A percentile compares a stretch with the other conserved stretches of the same genome.
Evolutionary conservation across 1,284 basidiomycete genomes (phyloP).

Genomic region (Singerocomus rubriflavus): DNA sequence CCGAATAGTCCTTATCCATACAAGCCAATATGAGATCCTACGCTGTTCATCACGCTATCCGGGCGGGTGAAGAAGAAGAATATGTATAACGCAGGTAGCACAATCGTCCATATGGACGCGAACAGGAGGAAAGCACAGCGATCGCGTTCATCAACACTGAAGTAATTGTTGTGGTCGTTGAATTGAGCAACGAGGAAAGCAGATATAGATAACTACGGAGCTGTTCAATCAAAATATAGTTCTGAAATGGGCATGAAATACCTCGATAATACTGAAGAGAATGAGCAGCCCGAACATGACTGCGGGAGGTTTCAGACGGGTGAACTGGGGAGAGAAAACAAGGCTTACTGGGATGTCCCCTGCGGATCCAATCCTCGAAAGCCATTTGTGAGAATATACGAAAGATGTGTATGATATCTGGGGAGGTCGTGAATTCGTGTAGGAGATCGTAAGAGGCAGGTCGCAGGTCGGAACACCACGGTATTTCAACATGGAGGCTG

Average conservation of each 20-base stretch:
- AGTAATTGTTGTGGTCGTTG: constrained; percentile 53
- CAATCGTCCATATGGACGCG: constrained; percentile 64
- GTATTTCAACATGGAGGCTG: constrained; percentile 27
- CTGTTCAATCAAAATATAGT: not conserved
- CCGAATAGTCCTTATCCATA: constrained; percentile 34
- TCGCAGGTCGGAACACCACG: not conserved
- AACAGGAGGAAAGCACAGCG: constrained; percentile 67
- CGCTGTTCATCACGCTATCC: constrained; percentile 50
- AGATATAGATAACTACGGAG: constrained; percentile 55
- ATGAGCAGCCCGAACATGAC: constrained; percentile 30
- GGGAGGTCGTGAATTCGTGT: constrained; percentile 32
- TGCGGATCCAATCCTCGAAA: constrained; percentile 35
- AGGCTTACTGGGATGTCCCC: constrained; percentile 38
- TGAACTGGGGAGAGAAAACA: not conserved
- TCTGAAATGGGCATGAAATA: not conserved
- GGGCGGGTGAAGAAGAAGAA: constrained; percentile 50
- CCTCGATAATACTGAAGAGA: constrained; percentile 30
- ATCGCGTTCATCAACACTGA: constrained; percentile 48
- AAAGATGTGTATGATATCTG: constrained; percentile 13
- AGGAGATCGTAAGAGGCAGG: constrained; percentile 20
- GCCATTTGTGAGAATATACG: constrained; percentile 26
- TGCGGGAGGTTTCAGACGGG: constrained; percentile 11
- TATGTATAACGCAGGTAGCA: constrained; percentile 51
- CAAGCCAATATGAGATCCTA: constrained; percentile 62
- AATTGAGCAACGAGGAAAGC: constrained; percentile 65